Evolutionary conservation across 768 basidiomycete genomes (phyloP), one percentile per base, ranked within the genome.

Genomic region (Trametes cinnabarina): DNA sequence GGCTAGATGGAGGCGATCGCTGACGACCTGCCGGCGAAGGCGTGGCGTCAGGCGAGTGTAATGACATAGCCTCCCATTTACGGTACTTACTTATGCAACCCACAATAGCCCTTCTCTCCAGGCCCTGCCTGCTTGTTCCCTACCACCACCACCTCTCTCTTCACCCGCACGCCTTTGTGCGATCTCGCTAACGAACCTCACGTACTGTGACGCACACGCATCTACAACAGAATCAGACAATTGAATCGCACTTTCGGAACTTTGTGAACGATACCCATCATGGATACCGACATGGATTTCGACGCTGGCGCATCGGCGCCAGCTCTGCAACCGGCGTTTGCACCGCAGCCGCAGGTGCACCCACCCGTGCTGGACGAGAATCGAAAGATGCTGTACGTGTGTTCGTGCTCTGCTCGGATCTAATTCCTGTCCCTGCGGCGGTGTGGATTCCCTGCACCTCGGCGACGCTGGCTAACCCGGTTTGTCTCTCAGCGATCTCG

Each of bases 271-370:
- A 43, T 54, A 47, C 52, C 56, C 66, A 73, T 48, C 73, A 92
- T 92, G 90, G 89, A 92, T 74, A 80, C 86, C 78, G 87, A 90
- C 74, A 90, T 92, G 86, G 83, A 83, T 47, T 84, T 86, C 72
- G 83, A 83, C 59, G 48, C 66, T 30, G 74, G 68, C 35, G 56
- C 62, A 64, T 54, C 74, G 37, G 70, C 62, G 64, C 55, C 74
- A 39, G 70, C 72, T 57, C 37, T 74, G 47, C 61, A 69, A 64
- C 72, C 67, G 57, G 55, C 73, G 30, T 72, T 75, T 39, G 73
- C 70, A 23, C 60, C 49, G 1, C 55, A 56, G 19, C 40, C 41
- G 15, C 72, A 76, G 41, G 60, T 51, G 37, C 66, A 65, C 51
- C 66, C 64, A n/a, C 69, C 55, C 70, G 50, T 77, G 76, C 57